These are phyloP conservation scores for Eucalyptus regnans DNA, from an alignment of 345 rosid species.

Conservation along the genomic window DNA sequence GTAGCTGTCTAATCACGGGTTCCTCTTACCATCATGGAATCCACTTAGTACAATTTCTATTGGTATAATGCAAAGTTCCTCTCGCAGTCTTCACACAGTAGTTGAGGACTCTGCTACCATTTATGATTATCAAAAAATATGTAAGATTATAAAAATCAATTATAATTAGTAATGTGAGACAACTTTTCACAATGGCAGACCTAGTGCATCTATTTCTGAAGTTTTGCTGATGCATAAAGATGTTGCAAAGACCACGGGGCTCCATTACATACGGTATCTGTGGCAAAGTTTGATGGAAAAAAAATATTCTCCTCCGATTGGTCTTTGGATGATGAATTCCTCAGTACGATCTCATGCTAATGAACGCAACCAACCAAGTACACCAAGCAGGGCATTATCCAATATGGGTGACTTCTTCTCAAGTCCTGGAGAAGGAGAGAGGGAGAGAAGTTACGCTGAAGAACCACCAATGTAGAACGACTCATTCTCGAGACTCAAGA, in stretches of 20 bases:
- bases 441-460: background rate
- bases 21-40: background rate
- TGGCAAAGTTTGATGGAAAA: background rate
- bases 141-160: background rate
- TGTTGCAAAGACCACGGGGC: background rate
- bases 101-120: background rate
- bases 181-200: background rate
- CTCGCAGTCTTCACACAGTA: background rate
- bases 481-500: background rate
- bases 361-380: slow-evolving; percentile 76
- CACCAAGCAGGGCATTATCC: slow-evolving; percentile 60
- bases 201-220: background rate
- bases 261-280: background rate
- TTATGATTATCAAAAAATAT: background rate
- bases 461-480: background rate
- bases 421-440: slow-evolving; percentile 24
- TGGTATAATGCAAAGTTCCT: background rate
- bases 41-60: background rate
- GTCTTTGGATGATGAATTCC: background rate
- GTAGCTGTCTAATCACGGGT: background rate
- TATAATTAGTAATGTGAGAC: background rate
- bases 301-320: background rate
- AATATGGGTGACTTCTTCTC: slow-evolving; percentile 64
- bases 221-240: background rate
- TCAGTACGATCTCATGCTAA: slow-evolving; percentile 27